A percentile compares a stretch with the other conserved stretches of the same genome.
phyloP scores from a whole-genome alignment of 495 filamentous ascomycete species.

The Clavariopsis aquatica region DNA sequence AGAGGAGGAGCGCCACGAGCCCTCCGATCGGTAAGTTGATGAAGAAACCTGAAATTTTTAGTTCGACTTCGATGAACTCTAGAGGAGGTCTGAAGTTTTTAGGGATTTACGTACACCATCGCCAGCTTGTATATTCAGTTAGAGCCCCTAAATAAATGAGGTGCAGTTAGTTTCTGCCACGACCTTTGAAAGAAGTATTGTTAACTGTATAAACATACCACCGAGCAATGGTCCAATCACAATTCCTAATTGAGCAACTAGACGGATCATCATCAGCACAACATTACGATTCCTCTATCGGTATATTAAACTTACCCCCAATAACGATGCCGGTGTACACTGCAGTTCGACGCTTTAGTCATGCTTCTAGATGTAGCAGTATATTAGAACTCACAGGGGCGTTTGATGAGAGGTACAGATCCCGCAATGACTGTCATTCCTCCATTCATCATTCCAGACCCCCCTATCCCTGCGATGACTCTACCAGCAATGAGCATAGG shows the following conservation, averaged over 20 bases:
- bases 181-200: background rate
- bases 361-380: background rate
- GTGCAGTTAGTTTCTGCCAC: background rate
- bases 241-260: conserved; percentile 38
- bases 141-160: conserved; percentile 46
- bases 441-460: conserved; percentile 12
- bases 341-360: background rate
- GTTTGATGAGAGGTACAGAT: background rate
- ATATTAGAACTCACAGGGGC: background rate
- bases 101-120: conserved; percentile 55
- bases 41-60: conserved; percentile 61
- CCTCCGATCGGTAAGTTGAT: conserved; percentile 66
- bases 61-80: background rate
- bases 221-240: conserved; percentile 59
- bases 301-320: background rate
- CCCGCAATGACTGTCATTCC: conserved; percentile 2
- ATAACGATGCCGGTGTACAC: background rate
- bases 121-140: conserved; percentile 61
- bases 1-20: conserved; percentile 48
- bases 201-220: conserved; percentile 42
- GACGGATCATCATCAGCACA: conserved; percentile 8
- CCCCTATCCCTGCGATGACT: conserved; percentile 13
- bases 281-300: background rate
- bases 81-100: background rate
- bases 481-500: conserved; percentile 12